Base-by-base conservation (phyloP, 345 rosid species). In the Xanthoceras sorbifolium region DNA sequence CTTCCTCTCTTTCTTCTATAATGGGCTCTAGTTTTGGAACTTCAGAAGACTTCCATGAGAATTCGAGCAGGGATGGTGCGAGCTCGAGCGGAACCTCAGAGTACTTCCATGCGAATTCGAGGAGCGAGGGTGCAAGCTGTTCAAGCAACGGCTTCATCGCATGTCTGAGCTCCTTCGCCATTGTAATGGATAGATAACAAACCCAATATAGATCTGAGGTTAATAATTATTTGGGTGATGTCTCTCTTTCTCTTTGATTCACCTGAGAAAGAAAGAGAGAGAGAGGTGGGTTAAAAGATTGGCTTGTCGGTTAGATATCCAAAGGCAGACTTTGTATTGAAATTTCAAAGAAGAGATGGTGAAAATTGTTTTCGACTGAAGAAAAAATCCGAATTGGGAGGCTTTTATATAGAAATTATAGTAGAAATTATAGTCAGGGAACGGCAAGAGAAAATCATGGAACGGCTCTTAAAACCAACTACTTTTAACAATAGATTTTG, bases 21-120 rank as follows among this genome's bases (percentile, higher is more conserved):
- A 87, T 89, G 0, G 90, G 83, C 75, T 87, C 92, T 29, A 89
- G 63, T 4, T 64, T 78, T 0, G 89, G 87, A 48, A 72, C 66
- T 66, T 32, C 74, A 3, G 89, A 84, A 23, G 79, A 61, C 77
- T 80, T 84, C 8, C 31, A 64, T 0, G 72, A 82, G 23, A 64
- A 77, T 18, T 22, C 77, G 9, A 87, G 68, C 64, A 78, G 85
- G 0, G 65, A 55, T 3, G 90, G 87, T 2, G 81, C 83, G 4
- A 81, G 84, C 86, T 87, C 90, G 2, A 83, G n/a, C n/a, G n/a
- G n/a, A n/a, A n/a, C n/a, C n/a, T n/a, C n/a, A n/a, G n/a, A n/a
- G n/a, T n/a, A n/a, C n/a, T n/a, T 67, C 85, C 83, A 81, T 0
- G n/a, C n/a, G n/a, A n/a, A n/a, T n/a, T n/a, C n/a, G n/a, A n/a